phyloP scores from a whole-genome alignment of 306 rosid genomes.

The Acacia acuminata region DNA sequence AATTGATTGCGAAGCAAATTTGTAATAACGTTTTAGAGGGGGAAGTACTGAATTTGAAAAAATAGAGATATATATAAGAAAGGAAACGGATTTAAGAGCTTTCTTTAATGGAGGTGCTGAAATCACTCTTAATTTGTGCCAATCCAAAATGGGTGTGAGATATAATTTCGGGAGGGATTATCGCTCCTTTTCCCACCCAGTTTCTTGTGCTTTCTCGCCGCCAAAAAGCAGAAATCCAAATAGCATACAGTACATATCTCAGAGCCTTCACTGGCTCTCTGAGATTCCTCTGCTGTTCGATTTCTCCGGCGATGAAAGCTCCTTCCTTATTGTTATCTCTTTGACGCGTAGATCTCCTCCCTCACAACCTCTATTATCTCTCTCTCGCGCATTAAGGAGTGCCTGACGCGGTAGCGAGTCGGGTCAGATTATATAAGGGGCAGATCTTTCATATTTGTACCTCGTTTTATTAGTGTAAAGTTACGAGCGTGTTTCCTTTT shows the following conservation, averaged over 20 bases:
- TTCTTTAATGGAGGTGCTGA: background rate
- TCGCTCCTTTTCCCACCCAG: constrained; percentile 72
- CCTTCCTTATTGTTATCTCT: background rate
- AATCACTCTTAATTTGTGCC: constrained; percentile 8
- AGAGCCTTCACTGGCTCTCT: constrained; percentile 45
- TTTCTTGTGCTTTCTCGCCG: constrained; percentile 47
- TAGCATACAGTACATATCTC: constrained; percentile 46
- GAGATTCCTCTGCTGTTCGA: background rate
- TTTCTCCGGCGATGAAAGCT: background rate
- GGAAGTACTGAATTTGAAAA: background rate
- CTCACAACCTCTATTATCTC: background rate
- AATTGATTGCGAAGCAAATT: background rate
- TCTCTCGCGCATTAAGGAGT: background rate
- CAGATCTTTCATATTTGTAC: background rate
- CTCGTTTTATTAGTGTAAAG: background rate
- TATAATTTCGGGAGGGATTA: constrained; percentile 12
- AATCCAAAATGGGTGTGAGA: background rate
- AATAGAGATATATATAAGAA: background rate
- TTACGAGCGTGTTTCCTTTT: background rate
- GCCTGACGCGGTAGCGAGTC: background rate
- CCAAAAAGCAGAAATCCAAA: constrained; percentile 37
- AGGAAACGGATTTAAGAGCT: constrained; percentile 13
- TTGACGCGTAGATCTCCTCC: background rate
- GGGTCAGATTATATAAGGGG: background rate
- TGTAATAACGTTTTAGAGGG: background rate